Evolutionary conservation across 306 rosid genomes (phyloP), one percentile per base, ranked within the genome.

Genomic region (Gastrolobium bilobum): DNA sequence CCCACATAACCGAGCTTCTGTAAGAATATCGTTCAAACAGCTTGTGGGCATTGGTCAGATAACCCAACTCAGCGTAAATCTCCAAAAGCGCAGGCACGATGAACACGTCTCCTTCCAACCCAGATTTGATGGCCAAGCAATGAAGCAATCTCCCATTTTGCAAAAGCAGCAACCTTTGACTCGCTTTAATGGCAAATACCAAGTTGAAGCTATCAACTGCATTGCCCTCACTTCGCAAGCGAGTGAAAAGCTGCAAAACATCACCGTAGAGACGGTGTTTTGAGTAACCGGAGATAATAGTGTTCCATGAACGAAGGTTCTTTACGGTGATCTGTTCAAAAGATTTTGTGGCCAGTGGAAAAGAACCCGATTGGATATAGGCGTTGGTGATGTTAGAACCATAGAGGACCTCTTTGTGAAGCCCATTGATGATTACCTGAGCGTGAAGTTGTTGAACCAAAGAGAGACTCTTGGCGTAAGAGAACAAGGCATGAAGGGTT

Each of bases 241-340:
- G 11, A 62, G 30, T 33, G 15, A 61, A 80, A 51, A 71, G 68
- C 13, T 42, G 7, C 52, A 62, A 71, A 71, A 62, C 79, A 4
- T 71, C 30, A 39, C 2, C 73, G 5, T 29, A 51, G 50, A 71
- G 11, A 37, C 47, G 1, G 59, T 20, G 4, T 51, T 71, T 62
- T 8, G 70, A 79, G 79, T 50, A 62, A 26, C 74, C 67, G 29
- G 73, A 63, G 59, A 71, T 79, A 33, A 71, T 53, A 29, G 79
- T 42, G 35, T 80, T 80, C 68, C 79, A 80, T 2, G 74, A 80
- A 65, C 53, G 51, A 80, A 63, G 60, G 59, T 72, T 80, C 42
- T 72, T 72, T 3, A 4, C 29, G 3, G 13, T 63, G 48, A 71
- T 80, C 34, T 62, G 40, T 15, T 31, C 39, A 42, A 80, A 80